phyloP scores from a whole-genome alignment of 768 basidiomycete genomes.

The Boletus coccyginus region DNA sequence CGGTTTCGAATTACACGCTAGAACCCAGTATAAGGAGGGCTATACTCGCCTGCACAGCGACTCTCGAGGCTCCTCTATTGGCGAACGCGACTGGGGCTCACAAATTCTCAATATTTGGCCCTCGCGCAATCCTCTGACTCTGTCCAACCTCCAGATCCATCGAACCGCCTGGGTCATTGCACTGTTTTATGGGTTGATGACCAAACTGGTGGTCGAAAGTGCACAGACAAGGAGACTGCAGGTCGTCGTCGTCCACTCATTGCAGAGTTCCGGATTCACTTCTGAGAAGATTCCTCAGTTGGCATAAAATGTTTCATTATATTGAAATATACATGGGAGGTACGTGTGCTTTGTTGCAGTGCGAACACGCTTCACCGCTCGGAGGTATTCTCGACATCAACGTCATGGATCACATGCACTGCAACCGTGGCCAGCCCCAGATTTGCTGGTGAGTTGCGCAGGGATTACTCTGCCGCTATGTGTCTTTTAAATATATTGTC shows the following conservation, averaged over 20 bases:
- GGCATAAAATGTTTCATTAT: no score
- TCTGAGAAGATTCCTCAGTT: not conserved
- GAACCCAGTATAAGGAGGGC: not conserved
- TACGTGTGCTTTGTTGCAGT: not conserved
- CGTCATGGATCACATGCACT: not conserved
- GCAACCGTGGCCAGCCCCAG: not conserved
- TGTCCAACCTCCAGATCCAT: not conserved
- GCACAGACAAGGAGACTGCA: not conserved
- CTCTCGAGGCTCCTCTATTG: not conserved
- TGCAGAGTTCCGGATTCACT: not conserved
- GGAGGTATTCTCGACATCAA: not conserved
- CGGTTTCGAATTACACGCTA: not conserved
- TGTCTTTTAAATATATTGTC: not conserved
- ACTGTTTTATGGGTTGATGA: not conserved
- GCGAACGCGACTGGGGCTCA: slow-evolving; percentile 4
- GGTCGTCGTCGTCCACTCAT: not conserved
- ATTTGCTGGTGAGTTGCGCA: not conserved
- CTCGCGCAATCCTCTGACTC: not conserved
- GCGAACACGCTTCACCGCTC: not conserved
- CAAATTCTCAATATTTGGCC: not conserved
- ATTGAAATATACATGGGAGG: not conserved
- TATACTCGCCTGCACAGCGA: slow-evolving; percentile 9
- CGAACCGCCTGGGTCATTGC: not conserved
- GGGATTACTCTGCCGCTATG: not conserved
- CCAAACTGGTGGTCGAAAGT: not conserved